Conservation (phyloP, 106 monocot genomes). For the Acorus calamus region DNA sequence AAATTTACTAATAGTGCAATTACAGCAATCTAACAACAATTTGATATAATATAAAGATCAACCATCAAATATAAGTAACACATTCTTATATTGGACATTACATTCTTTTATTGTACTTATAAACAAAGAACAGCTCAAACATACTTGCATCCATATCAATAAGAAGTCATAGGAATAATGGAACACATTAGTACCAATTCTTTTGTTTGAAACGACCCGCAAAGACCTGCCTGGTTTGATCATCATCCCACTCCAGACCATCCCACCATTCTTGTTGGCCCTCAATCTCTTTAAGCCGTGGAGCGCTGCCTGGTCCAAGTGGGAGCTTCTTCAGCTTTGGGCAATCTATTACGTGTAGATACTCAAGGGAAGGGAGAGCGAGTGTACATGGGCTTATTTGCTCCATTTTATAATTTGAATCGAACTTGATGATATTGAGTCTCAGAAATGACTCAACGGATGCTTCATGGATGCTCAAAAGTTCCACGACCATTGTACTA, state of each 20-base stretch:
- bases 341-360: background rate
- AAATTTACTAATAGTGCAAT: too few relatives aligned
- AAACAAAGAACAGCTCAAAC: too few relatives aligned
- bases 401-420: background rate
- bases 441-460: background rate
- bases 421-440: background rate
- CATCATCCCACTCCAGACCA: background rate
- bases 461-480: too few relatives aligned
- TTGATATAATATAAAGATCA: too few relatives aligned
- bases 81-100: too few relatives aligned
- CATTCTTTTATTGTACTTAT: too few relatives aligned
- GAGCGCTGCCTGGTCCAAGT: background rate
- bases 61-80: too few relatives aligned
- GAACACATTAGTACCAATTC: too few relatives aligned
- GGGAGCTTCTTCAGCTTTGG: background rate
- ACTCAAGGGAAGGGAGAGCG: background rate
- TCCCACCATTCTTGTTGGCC: conserved; percentile 3
- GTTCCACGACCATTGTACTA: too few relatives aligned
- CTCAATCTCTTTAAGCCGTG: background rate
- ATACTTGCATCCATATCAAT: too few relatives aligned
- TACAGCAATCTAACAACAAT: too few relatives aligned
- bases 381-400: background rate
- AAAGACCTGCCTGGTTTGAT: background rate
- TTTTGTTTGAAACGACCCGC: background rate
- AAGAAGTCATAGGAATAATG: too few relatives aligned